These are phyloP conservation scores for Gynostemma pentaphyllum DNA, from an alignment of 306 rosid species.

Conservation along the genomic window DNA sequence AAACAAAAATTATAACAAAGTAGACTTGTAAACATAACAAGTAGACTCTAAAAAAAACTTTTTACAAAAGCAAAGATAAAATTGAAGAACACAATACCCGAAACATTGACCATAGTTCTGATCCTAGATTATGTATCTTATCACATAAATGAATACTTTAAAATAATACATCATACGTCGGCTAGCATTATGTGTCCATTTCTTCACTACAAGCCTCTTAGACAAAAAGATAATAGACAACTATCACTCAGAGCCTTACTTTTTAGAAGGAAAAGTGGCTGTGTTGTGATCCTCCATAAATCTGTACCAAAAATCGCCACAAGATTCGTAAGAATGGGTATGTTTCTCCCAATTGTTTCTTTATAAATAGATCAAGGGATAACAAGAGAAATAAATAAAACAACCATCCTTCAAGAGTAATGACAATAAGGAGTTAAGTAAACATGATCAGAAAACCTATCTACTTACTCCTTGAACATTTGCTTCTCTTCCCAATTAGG, in stretches of 20 bases:
- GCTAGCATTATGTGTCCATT: not conserved
- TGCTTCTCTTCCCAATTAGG: constrained; percentile 98
- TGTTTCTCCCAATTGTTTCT: not conserved
- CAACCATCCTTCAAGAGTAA: not conserved
- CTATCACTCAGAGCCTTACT: constrained; percentile 35
- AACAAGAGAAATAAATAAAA: not conserved
- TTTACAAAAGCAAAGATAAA: not conserved
- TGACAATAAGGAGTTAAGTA: not conserved
- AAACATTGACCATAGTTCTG: not conserved
- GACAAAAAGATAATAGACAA: not conserved
- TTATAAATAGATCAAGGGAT: not conserved
- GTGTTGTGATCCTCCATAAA: constrained; percentile 99
- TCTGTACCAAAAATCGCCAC: constrained; percentile 28
- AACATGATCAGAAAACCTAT: constrained; percentile 4
- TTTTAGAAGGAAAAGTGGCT: constrained; percentile 92
- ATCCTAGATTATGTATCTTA: too few relatives aligned
- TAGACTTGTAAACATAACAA: too few relatives aligned
- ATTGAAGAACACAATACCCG: not conserved
- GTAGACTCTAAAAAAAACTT: constrained; percentile 1
- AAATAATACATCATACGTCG: not conserved
- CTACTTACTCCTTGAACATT: constrained; percentile 79
- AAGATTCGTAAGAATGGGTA: not conserved
- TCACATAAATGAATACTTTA: too few relatives aligned
- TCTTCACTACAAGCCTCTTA: not conserved
- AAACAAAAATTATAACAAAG: not conserved